Base-by-base conservation (phyloP, 768 basidiomycete species). In the Mycena kentingensis region DNA sequence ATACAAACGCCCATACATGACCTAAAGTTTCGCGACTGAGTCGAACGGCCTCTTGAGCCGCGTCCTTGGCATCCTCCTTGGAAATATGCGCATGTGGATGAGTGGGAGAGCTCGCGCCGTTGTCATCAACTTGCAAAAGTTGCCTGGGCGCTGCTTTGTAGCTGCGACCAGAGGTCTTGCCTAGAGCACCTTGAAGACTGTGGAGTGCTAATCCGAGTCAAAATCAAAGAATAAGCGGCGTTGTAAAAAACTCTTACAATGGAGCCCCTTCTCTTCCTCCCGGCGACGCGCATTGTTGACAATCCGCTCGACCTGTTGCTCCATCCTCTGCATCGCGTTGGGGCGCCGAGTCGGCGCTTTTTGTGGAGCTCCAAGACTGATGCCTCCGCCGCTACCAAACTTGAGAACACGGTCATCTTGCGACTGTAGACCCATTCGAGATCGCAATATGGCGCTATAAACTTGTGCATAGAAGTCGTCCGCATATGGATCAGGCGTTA, bases 401-500 rank as follows among this genome's bases (percentile, higher is more conserved):
- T 91, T 91, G 46, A 97, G 72, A 4, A 97, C 89, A 13, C 88
- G 82, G 43, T 90, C 87, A 52, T 90, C 88, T 32, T 78, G 79
- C 1, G 81, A 77, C 45, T 85, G 83, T 51, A 90, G 72, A 49
- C 88, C 87, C 77, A 90, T 71, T 51, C 89, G 82, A 32, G 88
- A 87, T 38, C 93, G 85, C 46, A 91, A 64, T 52, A 96, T 82
- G 1, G 91, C 90, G 32, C 90, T 87, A 65, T 91, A 94, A 2
- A 98, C 94, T 70, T 98, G 95, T 11, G 94, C 97, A 65, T 99
- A 99, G 68, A 98, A 99, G 67, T 99, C 97, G 58, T 98, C 96
- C 27, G 91, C 85, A 69, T 96, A 98, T 0, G 97, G 97, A 71
- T 99, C 97, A 64, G 91, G 87, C 5, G 94, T 96, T 37, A 97